Evolutionary conservation across 1,284 basidiomycete species (phyloP).

Genomic region (Cystobasidium sp.): DNA sequence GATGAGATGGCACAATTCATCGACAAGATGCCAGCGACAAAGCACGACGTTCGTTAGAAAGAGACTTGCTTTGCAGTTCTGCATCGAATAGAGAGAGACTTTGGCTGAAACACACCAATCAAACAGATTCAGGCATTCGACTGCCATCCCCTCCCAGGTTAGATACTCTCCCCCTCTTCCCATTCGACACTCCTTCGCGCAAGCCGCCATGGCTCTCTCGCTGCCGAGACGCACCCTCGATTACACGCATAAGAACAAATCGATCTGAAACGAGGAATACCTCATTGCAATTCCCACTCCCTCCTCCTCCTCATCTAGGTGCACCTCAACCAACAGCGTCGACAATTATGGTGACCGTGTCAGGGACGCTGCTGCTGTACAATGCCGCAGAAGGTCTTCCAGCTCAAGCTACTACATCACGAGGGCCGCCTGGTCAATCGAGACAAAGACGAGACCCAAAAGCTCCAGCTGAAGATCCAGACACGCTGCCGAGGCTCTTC

Average conservation of each 20-base stretch:
- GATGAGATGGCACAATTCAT: conserved; percentile 39
- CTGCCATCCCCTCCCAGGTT: conserved; percentile 44
- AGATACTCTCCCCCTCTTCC: conserved; percentile 27
- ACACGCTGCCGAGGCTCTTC: conserved; percentile 33
- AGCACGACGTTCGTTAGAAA: conserved; percentile 32
- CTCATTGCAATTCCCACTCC: conserved; percentile 1
- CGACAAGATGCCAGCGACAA: conserved; percentile 43
- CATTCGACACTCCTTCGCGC: background rate
- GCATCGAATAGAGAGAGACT: background rate
- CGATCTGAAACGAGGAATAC: conserved; percentile 19
- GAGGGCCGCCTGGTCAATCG: conserved; percentile 26
- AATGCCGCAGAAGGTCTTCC: conserved; percentile 38
- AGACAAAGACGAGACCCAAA: conserved; percentile 30
- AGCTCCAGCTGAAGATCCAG: conserved; percentile 18
- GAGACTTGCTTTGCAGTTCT: background rate
- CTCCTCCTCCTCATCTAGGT: conserved; percentile 25
- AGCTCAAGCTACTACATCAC: conserved; percentile 21
- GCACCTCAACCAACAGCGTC: conserved; percentile 12
- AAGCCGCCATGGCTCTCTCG: background rate
- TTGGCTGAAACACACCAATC: conserved; percentile 1
- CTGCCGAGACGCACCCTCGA: background rate
- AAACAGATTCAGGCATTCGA: conserved; percentile 43
- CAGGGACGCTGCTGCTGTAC: conserved; percentile 37
- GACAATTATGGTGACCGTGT: conserved; percentile 30
- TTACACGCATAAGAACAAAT: background rate